A percentile compares a stretch with the other conserved stretches of the same genome.
Conservation (phyloP, 2,329 filamentous ascomycete species). For the Clonostachys rhizophaga region DNA sequence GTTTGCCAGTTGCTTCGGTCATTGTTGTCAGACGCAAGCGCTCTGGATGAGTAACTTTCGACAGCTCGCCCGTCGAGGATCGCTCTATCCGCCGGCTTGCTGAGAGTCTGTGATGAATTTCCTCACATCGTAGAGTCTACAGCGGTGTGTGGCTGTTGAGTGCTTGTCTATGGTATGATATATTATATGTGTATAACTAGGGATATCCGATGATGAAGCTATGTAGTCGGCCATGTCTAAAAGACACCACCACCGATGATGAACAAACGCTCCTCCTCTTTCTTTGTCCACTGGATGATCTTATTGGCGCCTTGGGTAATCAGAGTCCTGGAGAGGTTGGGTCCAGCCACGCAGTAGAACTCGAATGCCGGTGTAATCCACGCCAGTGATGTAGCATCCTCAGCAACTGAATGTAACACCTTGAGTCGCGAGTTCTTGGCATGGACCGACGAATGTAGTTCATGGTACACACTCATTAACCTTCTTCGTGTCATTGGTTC, state of each 20-base stretch:
- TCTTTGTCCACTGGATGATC: conserved; percentile 85
- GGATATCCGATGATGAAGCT: neutral
- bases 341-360: conserved; percentile 89
- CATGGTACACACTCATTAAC: conserved; percentile 80
- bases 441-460: conserved; percentile 81
- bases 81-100: too few species aligned
- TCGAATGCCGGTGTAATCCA: conserved; percentile 93
- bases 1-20: too few species aligned
- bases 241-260: conserved; percentile 96
- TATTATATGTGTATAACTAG: neutral
- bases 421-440: conserved; percentile 79
- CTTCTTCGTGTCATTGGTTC: conserved; percentile 56
- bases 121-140: too few species aligned
- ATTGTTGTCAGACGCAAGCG: too few species aligned
- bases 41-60: too few species aligned
- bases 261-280: conserved; percentile 90
- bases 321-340: conserved; percentile 56
- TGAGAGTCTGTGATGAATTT: too few species aligned
- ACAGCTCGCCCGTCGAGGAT: too few species aligned
- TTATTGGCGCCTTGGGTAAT: conserved; percentile 84
- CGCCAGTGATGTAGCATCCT: conserved; percentile 74
- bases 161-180: neutral
- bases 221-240: conserved; percentile 16
- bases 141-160: neutral
- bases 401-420: conserved; percentile 73